Conservation (phyloP, 208 protist genomes). For the Acanthamoeba divionensis region DNA sequence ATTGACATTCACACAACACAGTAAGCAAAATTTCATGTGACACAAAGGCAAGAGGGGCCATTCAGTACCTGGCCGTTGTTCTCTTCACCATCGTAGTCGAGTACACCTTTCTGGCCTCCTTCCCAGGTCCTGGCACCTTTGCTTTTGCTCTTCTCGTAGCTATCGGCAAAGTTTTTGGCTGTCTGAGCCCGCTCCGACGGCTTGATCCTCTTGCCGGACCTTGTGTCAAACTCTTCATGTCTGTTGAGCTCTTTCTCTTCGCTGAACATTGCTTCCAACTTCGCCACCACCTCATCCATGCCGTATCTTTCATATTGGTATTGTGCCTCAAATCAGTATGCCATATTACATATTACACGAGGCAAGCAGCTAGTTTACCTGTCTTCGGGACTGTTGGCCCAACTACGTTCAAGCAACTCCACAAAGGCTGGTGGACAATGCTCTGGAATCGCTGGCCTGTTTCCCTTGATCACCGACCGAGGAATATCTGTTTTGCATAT, state of each 20-base stretch:
- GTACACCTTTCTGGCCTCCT: background rate
- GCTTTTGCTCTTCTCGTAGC: background rate
- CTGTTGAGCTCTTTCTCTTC: constrained; percentile 4
- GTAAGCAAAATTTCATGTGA: no score
- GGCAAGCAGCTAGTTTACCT: no score
- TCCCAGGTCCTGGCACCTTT: background rate
- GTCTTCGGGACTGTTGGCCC: background rate
- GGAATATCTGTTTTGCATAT: no score
- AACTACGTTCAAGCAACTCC: background rate
- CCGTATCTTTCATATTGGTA: background rate
- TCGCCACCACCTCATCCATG: background rate
- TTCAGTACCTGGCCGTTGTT: background rate
- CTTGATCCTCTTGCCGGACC: background rate
- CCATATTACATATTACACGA: background rate
- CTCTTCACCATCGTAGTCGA: background rate
- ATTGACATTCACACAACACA: no score
- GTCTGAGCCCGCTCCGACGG: background rate
- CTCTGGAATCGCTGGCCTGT: background rate
- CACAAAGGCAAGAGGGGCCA: no score
- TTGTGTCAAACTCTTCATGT: background rate
- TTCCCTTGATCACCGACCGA: background rate
- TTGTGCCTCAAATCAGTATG: background rate
- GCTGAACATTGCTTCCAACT: background rate
- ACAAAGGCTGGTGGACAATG: background rate
- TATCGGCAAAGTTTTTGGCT: background rate